These are phyloP conservation scores for Eucalyptus victrix DNA, from an alignment of 345 rosid genomes.

Conservation along the genomic window DNA sequence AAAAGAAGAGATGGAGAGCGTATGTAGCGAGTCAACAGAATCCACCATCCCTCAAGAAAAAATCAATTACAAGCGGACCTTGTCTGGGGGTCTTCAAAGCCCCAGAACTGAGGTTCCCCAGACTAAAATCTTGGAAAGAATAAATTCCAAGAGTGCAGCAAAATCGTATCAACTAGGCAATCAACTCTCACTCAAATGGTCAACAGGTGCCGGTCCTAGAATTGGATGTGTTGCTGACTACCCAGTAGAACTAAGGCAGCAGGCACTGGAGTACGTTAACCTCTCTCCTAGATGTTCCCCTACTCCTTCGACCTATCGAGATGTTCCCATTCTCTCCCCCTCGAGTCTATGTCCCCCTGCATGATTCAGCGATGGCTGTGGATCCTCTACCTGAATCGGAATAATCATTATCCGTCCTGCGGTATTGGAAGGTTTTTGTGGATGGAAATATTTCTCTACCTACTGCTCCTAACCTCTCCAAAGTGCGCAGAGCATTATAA, in stretches of 20 bases:
- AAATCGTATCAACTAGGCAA: constrained; percentile 75
- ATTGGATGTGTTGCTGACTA: constrained; percentile 94
- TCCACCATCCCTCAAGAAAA: background rate
- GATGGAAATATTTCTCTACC: background rate
- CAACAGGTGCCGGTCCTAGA: constrained; percentile 90
- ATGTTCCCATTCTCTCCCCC: background rate
- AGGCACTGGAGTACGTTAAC: constrained; percentile 71
- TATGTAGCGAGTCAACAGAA: constrained; percentile 9
- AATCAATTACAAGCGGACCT: constrained; percentile 43
- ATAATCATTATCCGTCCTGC: background rate
- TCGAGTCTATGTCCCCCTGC: background rate
- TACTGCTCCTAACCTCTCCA: background rate
- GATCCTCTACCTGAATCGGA: background rate
- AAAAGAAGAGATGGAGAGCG: constrained; percentile 1
- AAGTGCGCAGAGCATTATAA: background rate
- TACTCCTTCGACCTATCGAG: background rate
- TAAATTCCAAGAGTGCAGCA: constrained; percentile 69
- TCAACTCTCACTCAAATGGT: constrained; percentile 77
- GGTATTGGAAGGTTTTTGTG: background rate
- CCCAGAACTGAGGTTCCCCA: constrained; percentile 57
- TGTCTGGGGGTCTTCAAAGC: constrained; percentile 75
- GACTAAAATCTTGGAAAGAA: constrained; percentile 55
- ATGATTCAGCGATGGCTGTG: background rate
- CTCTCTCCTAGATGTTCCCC: constrained; percentile 50
- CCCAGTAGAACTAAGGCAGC: constrained; percentile 59